Evolutionary conservation across 1,284 basidiomycete genomes (phyloP).

Genomic region (Termitomyces sp.): DNA sequence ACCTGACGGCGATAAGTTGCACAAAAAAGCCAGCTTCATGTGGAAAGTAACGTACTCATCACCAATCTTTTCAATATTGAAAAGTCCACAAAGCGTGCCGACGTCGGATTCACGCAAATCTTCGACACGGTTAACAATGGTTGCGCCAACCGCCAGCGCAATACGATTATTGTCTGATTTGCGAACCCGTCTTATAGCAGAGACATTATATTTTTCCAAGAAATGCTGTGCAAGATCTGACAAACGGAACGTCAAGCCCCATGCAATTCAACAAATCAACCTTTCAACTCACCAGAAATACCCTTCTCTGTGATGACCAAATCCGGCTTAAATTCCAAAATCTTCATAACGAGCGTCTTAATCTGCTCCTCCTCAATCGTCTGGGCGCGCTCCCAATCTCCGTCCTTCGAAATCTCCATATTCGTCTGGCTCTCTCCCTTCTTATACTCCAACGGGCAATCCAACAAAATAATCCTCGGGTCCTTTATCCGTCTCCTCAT

Average conservation of each 20-base stretch:
- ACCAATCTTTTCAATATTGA: conserved; percentile 95
- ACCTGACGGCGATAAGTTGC: conserved; percentile 53
- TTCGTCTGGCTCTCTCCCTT: conserved; percentile 99
- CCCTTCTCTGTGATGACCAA: conserved; percentile 98
- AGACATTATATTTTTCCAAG: conserved; percentile 85
- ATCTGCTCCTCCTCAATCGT: conserved; percentile 98
- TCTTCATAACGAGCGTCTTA: conserved; percentile 81
- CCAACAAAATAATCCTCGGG: conserved; percentile 86
- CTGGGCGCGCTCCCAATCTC: conserved; percentile 90
- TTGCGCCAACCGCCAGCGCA: conserved; percentile 92
- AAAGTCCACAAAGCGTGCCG: conserved; percentile 90
- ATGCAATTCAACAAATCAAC: neutral
- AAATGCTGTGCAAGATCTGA: conserved; percentile 92
- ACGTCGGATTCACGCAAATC: conserved; percentile 91
- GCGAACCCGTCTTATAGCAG: conserved; percentile 89
- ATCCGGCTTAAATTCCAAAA: conserved; percentile 94
- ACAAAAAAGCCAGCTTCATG: neutral
- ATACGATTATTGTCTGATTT: conserved; percentile 99
- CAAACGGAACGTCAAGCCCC: conserved; percentile 4
- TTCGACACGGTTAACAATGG: conserved; percentile 95
- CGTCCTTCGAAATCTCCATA: conserved; percentile 95
- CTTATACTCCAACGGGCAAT: conserved; percentile 98
- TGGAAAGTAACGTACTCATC: conserved; percentile 69
- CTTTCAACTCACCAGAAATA: conserved; percentile 67
- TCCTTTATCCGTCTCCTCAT: conserved; percentile 92